Conservation (phyloP, 2,329 filamentous ascomycete species). For the Fusarium agapanthi region DNA sequence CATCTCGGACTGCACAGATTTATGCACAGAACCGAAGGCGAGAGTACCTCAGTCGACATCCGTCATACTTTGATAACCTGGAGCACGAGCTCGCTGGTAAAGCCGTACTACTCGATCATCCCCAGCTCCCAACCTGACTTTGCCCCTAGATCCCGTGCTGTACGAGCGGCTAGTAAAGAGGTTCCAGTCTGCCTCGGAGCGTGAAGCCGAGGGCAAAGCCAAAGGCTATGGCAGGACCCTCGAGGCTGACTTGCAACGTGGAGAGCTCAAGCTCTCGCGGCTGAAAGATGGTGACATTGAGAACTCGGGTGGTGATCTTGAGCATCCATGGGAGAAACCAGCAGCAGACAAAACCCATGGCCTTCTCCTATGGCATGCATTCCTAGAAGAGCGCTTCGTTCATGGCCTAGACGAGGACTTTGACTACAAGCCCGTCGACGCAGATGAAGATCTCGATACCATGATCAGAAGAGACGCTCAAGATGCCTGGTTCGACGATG, state of each 20-base stretch:
- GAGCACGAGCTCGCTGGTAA: conserved; percentile 66
- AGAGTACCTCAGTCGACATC: conserved; percentile 76
- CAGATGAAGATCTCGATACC: conserved; percentile 75
- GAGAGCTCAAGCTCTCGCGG: conserved; percentile 77
- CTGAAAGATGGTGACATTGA: conserved; percentile 32
- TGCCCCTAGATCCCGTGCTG: conserved; percentile 73
- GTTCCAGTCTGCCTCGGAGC: conserved; percentile 77
- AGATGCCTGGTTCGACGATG: conserved; percentile 82
- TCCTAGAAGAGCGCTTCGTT: conserved; percentile 79
- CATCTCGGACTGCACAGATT: conserved; percentile 56
- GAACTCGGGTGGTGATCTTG: conserved; percentile 42
- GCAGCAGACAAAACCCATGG: conserved; percentile 68
- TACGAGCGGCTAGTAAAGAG: conserved; percentile 83
- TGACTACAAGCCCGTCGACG: conserved; percentile 76
- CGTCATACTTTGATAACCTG: conserved; percentile 71
- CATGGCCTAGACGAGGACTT: conserved; percentile 80
- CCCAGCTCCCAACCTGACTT: conserved; percentile 9
- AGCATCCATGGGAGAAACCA: conserved; percentile 49
- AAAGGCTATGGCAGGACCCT: conserved; percentile 84
- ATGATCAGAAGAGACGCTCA: conserved; percentile 68
- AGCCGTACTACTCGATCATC: not conserved
- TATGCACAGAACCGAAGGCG: conserved; percentile 78
- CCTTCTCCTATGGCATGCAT: conserved; percentile 72
- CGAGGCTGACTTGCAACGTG: conserved; percentile 78
- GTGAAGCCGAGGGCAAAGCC: conserved; percentile 74